Conservation (phyloP, 257 asterid genomes). For the Lycium barbarum region DNA sequence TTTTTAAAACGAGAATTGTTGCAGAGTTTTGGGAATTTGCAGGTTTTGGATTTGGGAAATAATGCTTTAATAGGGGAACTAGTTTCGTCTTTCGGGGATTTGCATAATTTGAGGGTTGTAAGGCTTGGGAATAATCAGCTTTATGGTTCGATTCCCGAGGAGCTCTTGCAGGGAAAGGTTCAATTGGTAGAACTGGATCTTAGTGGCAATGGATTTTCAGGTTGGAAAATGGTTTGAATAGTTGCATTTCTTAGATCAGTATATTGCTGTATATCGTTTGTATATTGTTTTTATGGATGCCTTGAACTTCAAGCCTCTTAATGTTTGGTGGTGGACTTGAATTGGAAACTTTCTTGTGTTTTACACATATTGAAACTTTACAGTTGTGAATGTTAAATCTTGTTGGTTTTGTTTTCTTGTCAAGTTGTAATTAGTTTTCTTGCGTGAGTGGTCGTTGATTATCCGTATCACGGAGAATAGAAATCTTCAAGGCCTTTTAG, state of each 20-base stretch:
- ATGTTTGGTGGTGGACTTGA: slow-evolving; percentile 20
- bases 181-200: slow-evolving; percentile 83
- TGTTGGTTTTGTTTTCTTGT: background rate
- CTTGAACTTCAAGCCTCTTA: slow-evolving; percentile 21
- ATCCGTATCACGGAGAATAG: background rate
- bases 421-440: slow-evolving; percentile 1
- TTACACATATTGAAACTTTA: background rate
- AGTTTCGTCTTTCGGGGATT: slow-evolving; percentile 51
- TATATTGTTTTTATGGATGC: background rate
- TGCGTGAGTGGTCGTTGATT: slow-evolving; percentile 7
- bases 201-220: slow-evolving; percentile 76
- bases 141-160: slow-evolving; percentile 63
- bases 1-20: slow-evolving; percentile 59
- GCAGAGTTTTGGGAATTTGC: slow-evolving; percentile 64
- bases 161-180: slow-evolving; percentile 64
- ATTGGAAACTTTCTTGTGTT: slow-evolving; percentile 12
- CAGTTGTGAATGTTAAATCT: background rate
- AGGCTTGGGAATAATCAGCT: slow-evolving; percentile 71
- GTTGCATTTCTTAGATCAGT: background rate
- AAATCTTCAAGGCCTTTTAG: background rate
- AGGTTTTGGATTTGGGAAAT: slow-evolving; percentile 70
- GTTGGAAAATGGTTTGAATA: slow-evolving; percentile 46
- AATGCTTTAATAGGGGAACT: slow-evolving; percentile 68
- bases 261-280: background rate
- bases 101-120: slow-evolving; percentile 65